Evolutionary conservation across 192 early-diverging fungal genomes (phyloP).

Genomic region (Mortierella antarctica): DNA sequence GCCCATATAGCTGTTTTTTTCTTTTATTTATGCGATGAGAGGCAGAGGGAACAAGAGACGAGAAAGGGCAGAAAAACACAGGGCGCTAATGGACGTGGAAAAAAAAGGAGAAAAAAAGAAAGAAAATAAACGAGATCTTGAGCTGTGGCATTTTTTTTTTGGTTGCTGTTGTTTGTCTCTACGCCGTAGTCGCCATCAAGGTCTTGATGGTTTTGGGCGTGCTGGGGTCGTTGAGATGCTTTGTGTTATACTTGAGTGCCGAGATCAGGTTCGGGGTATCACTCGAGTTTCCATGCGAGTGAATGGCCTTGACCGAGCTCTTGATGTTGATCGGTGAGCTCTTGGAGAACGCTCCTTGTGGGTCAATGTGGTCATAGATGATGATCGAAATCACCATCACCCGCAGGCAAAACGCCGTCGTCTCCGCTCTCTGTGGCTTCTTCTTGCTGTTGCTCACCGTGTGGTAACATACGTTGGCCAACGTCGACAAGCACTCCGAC

Average conservation of each 20-base stretch:
- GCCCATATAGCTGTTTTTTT: too few species aligned
- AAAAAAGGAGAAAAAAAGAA: not conserved
- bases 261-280: constrained; percentile 73
- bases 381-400: constrained; percentile 91
- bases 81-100: too few species aligned
- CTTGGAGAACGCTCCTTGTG: constrained; percentile 80
- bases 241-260: constrained; percentile 78
- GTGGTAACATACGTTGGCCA: constrained; percentile 83
- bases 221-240: constrained; percentile 82
- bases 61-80: too few species aligned
- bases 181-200: constrained; percentile 51
- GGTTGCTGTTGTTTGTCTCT: not conserved
- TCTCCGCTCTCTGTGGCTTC: constrained; percentile 64
- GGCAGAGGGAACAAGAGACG: too few species aligned
- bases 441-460: constrained; percentile 76
- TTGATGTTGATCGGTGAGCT: constrained; percentile 83
- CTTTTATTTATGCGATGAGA: too few species aligned
- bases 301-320: constrained; percentile 72
- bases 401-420: constrained; percentile 81
- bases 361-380: constrained; percentile 91
- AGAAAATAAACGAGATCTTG: constrained; percentile 1
- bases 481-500: constrained; percentile 77
- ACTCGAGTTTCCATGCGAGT: constrained; percentile 65
- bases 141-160: not conserved
- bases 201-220: constrained; percentile 78